Percentiles rank a stretch among this genome's conserved stretches.
phyloP scores from a whole-genome alignment of 2,329 filamentous ascomycete species.

The Penicillium hesseltinei region DNA sequence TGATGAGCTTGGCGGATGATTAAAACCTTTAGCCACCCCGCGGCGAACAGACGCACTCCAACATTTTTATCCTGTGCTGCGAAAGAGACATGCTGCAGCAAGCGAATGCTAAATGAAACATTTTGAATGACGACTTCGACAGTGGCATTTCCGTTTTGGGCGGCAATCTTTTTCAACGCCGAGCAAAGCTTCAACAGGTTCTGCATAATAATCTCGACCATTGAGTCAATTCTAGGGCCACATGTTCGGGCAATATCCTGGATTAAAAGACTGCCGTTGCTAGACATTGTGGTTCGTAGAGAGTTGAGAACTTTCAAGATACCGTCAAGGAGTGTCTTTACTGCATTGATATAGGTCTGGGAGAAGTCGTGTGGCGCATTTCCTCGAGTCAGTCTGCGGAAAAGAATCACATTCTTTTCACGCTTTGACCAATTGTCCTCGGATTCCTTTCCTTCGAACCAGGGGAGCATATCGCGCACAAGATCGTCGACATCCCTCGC shows the following conservation, averaged over 20 bases:
- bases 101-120: slow-evolving; percentile 73
- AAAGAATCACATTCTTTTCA: slow-evolving; percentile 74
- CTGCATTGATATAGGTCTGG: slow-evolving; percentile 65
- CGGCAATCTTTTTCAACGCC: slow-evolving; percentile 87
- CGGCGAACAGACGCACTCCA: slow-evolving; percentile 73
- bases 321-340: slow-evolving; percentile 77
- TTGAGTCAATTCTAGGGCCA: slow-evolving; percentile 76
- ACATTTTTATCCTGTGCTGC: slow-evolving; percentile 93
- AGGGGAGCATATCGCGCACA: slow-evolving; percentile 73
- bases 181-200: slow-evolving; percentile 85
- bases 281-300: slow-evolving; percentile 83
- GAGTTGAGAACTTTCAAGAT: slow-evolving; percentile 84
- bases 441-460: slow-evolving; percentile 83
- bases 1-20: slow-evolving; percentile 72
- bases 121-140: slow-evolving; percentile 78
- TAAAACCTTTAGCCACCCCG: slow-evolving; percentile 80
- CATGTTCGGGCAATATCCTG: slow-evolving; percentile 79
- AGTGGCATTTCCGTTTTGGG: slow-evolving; percentile 75
- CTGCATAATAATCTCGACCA: slow-evolving; percentile 88
- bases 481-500: slow-evolving; percentile 84
- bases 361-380: slow-evolving; percentile 78
- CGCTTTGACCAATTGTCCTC: slow-evolving; percentile 89
- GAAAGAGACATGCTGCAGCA: slow-evolving; percentile 80
- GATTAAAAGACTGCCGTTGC: slow-evolving; percentile 77
- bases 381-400: slow-evolving; percentile 76